Conservation (phyloP, 2,329 filamentous ascomycete species). For the Hysterium pulicare region DNA sequence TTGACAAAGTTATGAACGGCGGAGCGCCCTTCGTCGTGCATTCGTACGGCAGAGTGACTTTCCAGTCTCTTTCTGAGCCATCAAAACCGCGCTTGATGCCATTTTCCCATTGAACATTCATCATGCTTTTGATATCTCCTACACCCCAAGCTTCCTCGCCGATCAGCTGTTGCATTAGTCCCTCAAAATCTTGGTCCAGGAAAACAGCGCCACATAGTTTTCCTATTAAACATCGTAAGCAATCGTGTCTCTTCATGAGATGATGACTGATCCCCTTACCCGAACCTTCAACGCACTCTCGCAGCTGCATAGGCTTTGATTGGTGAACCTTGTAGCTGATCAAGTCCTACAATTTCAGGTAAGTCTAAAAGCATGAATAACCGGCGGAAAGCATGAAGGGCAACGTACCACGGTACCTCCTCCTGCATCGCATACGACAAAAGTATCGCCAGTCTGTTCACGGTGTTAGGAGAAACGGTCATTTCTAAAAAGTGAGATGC, state of each 20-base stretch:
- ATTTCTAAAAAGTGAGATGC: too few relatives aligned
- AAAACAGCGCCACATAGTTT: slow-evolving; percentile 16
- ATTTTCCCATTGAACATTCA: slow-evolving; percentile 20
- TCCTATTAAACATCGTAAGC: slow-evolving; percentile 3
- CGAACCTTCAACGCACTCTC: slow-evolving; percentile 6
- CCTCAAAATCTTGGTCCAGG: slow-evolving; percentile 16
- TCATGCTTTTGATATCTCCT: slow-evolving; percentile 12
- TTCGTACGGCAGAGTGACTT: neutral
- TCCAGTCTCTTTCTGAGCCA: neutral
- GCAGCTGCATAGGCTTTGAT: neutral
- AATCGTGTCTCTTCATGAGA: neutral
- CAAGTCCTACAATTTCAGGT: slow-evolving; percentile 1
- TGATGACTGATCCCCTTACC: neutral
- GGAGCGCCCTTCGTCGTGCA: neutral
- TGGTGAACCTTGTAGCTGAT: slow-evolving; percentile 10
- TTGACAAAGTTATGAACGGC: neutral
- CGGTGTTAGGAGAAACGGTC: too few relatives aligned
- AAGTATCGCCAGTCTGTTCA: slow-evolving; percentile 10
- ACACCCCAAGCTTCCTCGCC: slow-evolving; percentile 8
- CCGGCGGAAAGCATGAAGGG: too few relatives aligned
- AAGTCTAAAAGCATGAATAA: neutral
- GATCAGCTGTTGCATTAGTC: slow-evolving; percentile 8
- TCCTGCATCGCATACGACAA: slow-evolving; percentile 21
- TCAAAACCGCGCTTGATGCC: slow-evolving; percentile 19
- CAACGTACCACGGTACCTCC: slow-evolving; percentile 22